Evolutionary conservation across 257 asterid genomes (phyloP), one percentile per base, ranked within the genome.

Genomic region (Echium plantagineum): DNA sequence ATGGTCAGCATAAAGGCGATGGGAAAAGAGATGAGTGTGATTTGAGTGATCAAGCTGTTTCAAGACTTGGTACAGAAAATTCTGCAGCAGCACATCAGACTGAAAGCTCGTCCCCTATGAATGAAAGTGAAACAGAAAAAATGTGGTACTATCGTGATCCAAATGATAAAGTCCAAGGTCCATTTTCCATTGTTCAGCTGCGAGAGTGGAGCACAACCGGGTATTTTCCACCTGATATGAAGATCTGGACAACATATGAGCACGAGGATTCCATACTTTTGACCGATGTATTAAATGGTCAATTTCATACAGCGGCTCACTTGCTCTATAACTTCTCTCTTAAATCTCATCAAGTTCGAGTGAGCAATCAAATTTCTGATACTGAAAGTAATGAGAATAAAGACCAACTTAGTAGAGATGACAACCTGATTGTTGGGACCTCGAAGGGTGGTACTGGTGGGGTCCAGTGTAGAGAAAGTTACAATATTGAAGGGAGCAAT

Each of bases 141-240:
- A 68, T 89, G 66, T 93, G 99, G 99, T 94, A 89, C 72, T 93
- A 93, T 62, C 97, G 96, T 22, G 99, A 93, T 72, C 99, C 97
- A 28, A 74, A 78, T 69, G 90, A 94, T 58, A 83, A 72, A 75
- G 81, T 86, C 70, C 99, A 86, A 75, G 99, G 99, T 42, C 97
- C 99, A 58, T 93, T 93, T 81, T 70, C 94, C 55, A 82, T 93
- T 86, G 60, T 80, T 74, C 87, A 89, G 83, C 81, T 93, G 62
- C 77, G 91, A 61, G 83, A 64, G 71, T 86, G 97, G 99, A 89
- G 78, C 65, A 83, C 78, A 52, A 86, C 94, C 5, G 94, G 96
- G 63, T 77, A 89, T 32, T 86, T 93, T 65, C 97, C 97, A 60
- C 78, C 81, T 57, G 83, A 83, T 56, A 81, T 89, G 97, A 86